Percentiles rank a stretch among this genome's conserved stretches.
Evolutionary conservation across 192 early-diverging fungal species (phyloP).

Genomic region (Jimgerdemannia flammicorona): DNA sequence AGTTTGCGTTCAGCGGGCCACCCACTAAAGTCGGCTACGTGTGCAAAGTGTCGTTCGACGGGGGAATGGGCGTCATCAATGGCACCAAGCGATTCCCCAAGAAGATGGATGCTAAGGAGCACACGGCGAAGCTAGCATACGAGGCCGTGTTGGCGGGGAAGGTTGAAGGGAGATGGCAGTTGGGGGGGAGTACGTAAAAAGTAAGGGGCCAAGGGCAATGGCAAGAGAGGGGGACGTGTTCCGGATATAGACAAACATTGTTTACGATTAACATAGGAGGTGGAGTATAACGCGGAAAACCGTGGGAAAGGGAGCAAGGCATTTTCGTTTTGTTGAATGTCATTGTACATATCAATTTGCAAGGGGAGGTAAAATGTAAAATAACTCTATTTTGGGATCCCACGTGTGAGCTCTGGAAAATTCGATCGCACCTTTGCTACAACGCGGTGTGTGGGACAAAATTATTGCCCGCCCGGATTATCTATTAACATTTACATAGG

Average conservation of each 20-base stretch:
- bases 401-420: too few species aligned
- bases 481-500: background rate
- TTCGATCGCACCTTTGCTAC: too few species aligned
- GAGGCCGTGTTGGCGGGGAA: background rate
- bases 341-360: background rate
- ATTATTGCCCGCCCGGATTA: background rate
- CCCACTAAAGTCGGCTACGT: background rate
- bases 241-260: background rate
- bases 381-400: background rate
- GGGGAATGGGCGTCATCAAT: background rate
- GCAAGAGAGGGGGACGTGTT: background rate
- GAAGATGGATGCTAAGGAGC: background rate
- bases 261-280: background rate
- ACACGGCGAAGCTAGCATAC: background rate
- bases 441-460: too few species aligned
- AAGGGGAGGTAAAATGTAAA: too few species aligned
- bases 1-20: background rate
- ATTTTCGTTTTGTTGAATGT: background rate
- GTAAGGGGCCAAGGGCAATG: too few species aligned
- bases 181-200: too few species aligned
- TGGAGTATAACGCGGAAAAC: background rate
- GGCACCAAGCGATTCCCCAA: background rate
- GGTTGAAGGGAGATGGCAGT: too few species aligned
- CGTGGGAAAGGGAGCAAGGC: too few species aligned
- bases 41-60: background rate